Evolutionary conservation across 306 rosid species (phyloP).

Genomic region (Prunus mume): DNA sequence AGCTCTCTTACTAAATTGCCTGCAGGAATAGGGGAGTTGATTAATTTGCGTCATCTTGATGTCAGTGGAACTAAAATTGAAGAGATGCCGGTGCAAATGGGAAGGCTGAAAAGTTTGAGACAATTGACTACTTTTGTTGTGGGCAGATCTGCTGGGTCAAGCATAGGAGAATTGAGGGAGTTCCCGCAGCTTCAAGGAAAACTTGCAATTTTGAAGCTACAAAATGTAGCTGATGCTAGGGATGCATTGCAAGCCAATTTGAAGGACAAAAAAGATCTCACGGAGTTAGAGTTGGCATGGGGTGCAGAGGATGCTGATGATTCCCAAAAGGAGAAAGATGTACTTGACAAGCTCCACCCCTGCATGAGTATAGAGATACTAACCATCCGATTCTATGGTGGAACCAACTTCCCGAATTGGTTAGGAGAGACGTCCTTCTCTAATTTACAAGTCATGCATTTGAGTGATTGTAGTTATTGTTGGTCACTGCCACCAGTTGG

Average conservation of each 20-base stretch:
- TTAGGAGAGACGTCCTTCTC: no score
- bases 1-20: no score
- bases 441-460: no score
- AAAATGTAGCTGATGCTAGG: slow-evolving; percentile 1
- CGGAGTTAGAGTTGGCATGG: not conserved
- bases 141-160: not conserved
- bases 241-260: slow-evolving; percentile 22
- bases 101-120: not conserved
- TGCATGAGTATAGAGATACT: slow-evolving; percentile 3
- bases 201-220: slow-evolving; percentile 7
- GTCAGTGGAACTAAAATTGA: no score
- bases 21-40: no score
- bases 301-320: no score
- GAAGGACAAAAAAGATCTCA: not conserved
- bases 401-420: no score
- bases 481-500: no score
- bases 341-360: slow-evolving; percentile 6
- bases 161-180: not conserved
- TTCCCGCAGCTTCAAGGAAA: not conserved
- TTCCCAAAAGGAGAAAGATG: not conserved
- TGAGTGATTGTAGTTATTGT: no score
- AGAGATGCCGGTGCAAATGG: not conserved
- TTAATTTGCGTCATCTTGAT: no score
- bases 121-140: not conserved
- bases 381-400: no score